Conservation (phyloP, 1,284 basidiomycete species). For the Wolfiporia cocos region DNA sequence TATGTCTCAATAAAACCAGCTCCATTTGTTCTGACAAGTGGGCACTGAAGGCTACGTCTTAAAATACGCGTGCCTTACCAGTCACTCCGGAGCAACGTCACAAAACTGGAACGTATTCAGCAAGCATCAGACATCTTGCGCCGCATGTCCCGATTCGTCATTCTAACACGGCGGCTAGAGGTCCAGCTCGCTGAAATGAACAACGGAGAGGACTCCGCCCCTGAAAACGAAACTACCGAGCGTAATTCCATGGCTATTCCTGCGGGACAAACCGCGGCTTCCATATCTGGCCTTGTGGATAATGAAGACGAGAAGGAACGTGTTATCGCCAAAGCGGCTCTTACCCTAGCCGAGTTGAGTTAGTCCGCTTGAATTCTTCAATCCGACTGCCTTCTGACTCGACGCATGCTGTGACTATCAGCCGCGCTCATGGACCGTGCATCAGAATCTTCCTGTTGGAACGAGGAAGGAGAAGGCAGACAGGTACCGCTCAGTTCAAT, state of each 20-base stretch:
- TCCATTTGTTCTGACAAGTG: no score
- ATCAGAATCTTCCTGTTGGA: constrained; percentile 1
- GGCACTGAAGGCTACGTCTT: constrained; percentile 71
- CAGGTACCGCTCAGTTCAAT: constrained; percentile 57
- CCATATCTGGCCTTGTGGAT: constrained; percentile 26
- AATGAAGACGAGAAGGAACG: constrained; percentile 78
- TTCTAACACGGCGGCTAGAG: constrained; percentile 76
- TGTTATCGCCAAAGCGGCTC: constrained; percentile 82
- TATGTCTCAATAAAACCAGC: constrained; percentile 26
- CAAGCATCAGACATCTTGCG: constrained; percentile 80
- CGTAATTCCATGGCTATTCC: constrained; percentile 10
- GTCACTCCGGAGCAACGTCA: constrained; percentile 63
- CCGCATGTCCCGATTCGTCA: constrained; percentile 76
- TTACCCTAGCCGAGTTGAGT: constrained; percentile 88
- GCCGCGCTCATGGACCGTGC: constrained; percentile 14
- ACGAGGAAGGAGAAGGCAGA: constrained; percentile 2
- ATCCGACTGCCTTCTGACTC: not conserved
- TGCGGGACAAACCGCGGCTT: constrained; percentile 2
- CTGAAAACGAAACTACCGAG: constrained; percentile 15
- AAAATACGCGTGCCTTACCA: constrained; percentile 84
- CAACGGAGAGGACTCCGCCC: constrained; percentile 16
- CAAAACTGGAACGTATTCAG: constrained; percentile 70
- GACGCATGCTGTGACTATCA: constrained; percentile 15
- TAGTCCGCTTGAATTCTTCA: constrained; percentile 18
- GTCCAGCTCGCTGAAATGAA: constrained; percentile 71